phyloP scores from a whole-genome alignment of 2,329 filamentous ascomycete genomes.

The Beauveria scarabaeidicola region DNA sequence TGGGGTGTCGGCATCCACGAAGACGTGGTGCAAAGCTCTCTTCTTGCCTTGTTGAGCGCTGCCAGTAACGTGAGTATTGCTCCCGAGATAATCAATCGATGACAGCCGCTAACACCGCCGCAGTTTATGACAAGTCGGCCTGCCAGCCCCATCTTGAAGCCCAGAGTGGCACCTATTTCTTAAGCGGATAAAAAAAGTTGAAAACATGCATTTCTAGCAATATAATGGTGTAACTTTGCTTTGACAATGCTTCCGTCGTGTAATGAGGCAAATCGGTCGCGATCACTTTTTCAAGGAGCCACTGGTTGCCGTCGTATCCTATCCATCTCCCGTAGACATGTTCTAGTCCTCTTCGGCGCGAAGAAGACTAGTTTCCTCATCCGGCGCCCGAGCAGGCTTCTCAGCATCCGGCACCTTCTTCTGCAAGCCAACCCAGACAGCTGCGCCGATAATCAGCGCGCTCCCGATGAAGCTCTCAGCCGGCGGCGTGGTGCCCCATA shows the following conservation, averaged over 20 bases:
- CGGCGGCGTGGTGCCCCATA: slow-evolving; percentile 35
- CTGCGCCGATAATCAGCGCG: slow-evolving; percentile 31
- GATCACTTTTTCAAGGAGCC: not conserved
- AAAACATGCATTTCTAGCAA: slow-evolving; percentile 2
- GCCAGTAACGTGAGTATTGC: slow-evolving; percentile 66
- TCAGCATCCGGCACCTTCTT: slow-evolving; percentile 24
- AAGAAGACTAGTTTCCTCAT: slow-evolving; percentile 30
- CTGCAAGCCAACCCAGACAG: slow-evolving; percentile 34
- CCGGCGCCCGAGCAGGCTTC: slow-evolving; percentile 13
- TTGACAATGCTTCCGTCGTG: not conserved
- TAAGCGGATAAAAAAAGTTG: not conserved
- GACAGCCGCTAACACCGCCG: not conserved
- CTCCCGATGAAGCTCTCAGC: slow-evolving; percentile 30
- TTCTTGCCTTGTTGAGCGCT: slow-evolving; percentile 77
- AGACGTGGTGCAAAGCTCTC: slow-evolving; percentile 82
- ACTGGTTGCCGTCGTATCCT: not conserved
- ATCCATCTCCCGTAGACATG: not conserved
- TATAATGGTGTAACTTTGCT: not conserved
- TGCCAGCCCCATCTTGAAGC: not conserved
- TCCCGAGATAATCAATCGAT: not conserved
- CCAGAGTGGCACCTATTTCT: slow-evolving; percentile 4
- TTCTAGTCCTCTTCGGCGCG: not conserved
- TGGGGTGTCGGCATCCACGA: slow-evolving; percentile 92
- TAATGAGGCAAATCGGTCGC: not conserved
- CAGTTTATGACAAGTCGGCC: slow-evolving; percentile 7